phyloP scores from a whole-genome alignment of 2,329 filamentous ascomycete genomes.

The Pseudogymnoascus destructans region DNA sequence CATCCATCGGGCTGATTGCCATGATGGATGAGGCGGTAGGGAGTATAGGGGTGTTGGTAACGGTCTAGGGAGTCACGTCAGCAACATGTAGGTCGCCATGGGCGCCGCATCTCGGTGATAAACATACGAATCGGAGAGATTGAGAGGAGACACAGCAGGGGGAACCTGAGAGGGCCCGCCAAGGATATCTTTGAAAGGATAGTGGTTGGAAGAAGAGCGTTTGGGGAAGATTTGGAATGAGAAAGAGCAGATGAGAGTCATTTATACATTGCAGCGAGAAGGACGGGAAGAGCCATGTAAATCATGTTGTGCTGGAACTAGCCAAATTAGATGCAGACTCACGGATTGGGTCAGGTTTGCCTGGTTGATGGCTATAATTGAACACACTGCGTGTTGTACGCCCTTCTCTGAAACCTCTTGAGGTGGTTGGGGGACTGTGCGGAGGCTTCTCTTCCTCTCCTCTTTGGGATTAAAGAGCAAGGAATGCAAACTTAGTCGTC shows the following conservation, averaged over 20 bases:
- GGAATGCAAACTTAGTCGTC: background rate
- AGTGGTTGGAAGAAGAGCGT: constrained; percentile 32
- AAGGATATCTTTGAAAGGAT: constrained; percentile 28
- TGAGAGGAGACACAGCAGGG: constrained; percentile 29
- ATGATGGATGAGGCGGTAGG: constrained; percentile 1
- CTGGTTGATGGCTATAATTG: background rate
- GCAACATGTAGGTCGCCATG: constrained; percentile 25
- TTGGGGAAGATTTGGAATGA: constrained; percentile 24
- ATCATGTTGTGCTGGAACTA: background rate
- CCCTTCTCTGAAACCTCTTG: background rate
- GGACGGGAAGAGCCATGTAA: background rate
- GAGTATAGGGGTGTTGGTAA: constrained; percentile 27
- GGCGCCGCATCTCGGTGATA: constrained; percentile 27
- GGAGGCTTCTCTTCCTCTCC: background rate
- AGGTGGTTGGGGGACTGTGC: background rate
- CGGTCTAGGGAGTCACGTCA: constrained; percentile 17
- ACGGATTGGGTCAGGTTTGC: background rate
- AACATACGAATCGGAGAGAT: constrained; percentile 25
- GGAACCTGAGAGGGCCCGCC: constrained; percentile 21
- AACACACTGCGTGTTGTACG: background rate
- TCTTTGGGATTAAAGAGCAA: background rate
- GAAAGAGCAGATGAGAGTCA: constrained; percentile 8
- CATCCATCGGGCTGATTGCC: background rate
- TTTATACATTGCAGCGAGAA: constrained; percentile 6
- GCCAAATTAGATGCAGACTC: constrained; percentile 7